phyloP scores from a whole-genome alignment of 2,329 filamentous ascomycete species.

The Escovopsis sp. region DNA sequence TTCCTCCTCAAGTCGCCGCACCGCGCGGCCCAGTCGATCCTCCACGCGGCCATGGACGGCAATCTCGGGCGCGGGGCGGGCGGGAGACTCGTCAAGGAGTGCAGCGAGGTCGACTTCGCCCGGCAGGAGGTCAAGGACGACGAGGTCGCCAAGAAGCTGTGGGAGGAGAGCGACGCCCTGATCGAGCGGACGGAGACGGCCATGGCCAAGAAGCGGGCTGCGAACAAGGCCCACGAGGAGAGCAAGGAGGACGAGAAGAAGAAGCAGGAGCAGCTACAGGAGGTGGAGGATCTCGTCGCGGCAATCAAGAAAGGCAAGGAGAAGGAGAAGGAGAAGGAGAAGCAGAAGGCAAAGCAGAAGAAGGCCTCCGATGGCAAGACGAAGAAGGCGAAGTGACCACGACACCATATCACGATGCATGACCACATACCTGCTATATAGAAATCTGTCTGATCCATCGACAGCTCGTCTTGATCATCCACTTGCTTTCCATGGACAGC shows the following conservation, averaged over 20 bases:
- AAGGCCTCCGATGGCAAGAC: slow-evolving; percentile 2
- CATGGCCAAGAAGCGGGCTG: slow-evolving; percentile 41
- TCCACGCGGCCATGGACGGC: slow-evolving; percentile 75
- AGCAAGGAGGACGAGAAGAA: slow-evolving; percentile 24
- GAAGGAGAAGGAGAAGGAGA: slow-evolving; percentile 3
- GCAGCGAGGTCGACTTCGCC: slow-evolving; percentile 56
- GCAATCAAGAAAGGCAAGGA: slow-evolving; percentile 7
- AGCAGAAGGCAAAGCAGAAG: slow-evolving; percentile 1
- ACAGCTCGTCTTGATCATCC: neutral
- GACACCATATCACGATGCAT: neutral
- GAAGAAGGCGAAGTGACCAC: slow-evolving; percentile 3
- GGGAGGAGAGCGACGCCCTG: slow-evolving; percentile 76
- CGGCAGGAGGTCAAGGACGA: slow-evolving; percentile 66
- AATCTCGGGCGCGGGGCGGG: slow-evolving; percentile 48
- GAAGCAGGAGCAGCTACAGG: slow-evolving; percentile 19
- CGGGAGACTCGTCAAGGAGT: slow-evolving; percentile 76
- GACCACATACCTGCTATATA: neutral
- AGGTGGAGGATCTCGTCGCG: slow-evolving; percentile 5
- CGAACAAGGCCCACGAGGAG: slow-evolving; percentile 23
- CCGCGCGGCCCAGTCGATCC: slow-evolving; percentile 72
- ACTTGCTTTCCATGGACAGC: neutral
- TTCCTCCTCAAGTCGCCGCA: slow-evolving; percentile 71
- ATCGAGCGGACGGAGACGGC: slow-evolving; percentile 72
- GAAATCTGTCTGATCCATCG: too few species aligned
- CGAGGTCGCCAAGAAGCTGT: slow-evolving; percentile 65